Conservation (phyloP, 306 rosid genomes). For the Vicia sativa region DNA sequence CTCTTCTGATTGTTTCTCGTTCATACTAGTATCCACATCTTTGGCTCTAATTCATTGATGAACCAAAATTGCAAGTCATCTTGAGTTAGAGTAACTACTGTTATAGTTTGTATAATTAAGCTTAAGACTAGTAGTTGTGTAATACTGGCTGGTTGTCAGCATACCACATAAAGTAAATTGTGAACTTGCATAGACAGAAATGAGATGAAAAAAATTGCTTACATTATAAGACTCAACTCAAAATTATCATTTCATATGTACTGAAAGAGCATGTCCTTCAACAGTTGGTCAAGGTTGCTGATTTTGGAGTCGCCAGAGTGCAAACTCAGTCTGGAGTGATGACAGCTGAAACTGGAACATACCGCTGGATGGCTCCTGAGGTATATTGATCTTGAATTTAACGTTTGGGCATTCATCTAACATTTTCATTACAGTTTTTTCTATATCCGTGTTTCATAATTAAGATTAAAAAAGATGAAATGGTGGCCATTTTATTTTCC, state of each 20-base stretch:
- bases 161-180: conserved; percentile 14
- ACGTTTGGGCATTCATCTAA: conserved; percentile 4
- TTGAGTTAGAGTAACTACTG: conserved; percentile 19
- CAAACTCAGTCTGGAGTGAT: conserved; percentile 94
- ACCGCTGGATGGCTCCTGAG: conserved; percentile 99
- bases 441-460: not conserved
- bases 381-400: conserved; percentile 43
- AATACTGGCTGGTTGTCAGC: conserved; percentile 24
- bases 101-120: conserved; percentile 1
- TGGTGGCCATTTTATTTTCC: conserved; percentile 27
- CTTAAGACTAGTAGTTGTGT: conserved; percentile 28
- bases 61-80: conserved; percentile 31
- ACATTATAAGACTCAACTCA: conserved; percentile 1
- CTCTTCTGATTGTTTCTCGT: no score
- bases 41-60: conserved; percentile 27
- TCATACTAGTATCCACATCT: no score
- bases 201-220: conserved; percentile 27
- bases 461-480: conserved; percentile 27
- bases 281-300: conserved; percentile 98
- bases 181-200: conserved; percentile 2
- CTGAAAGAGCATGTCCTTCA: conserved; percentile 39
- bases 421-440: conserved; percentile 4
- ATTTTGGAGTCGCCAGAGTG: conserved; percentile 99
- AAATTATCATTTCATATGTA: conserved; percentile 28
- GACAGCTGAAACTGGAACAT: conserved; percentile 99